phyloP scores from a whole-genome alignment of 208 protist species.

The Acanthamoeba royreba region DNA sequence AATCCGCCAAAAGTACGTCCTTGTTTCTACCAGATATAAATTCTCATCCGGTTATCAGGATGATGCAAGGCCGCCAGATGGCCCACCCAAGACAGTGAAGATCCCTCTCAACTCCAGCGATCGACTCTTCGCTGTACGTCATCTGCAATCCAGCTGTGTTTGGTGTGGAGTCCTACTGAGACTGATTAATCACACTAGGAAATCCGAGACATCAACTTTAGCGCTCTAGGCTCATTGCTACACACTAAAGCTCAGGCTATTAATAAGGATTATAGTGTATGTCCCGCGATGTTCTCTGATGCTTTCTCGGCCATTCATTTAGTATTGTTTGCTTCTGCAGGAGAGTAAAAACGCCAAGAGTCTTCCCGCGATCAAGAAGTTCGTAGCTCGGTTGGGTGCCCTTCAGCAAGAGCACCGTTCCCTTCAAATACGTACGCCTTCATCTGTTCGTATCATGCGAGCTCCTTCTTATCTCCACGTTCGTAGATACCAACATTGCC shows the following conservation, averaged over 20 bases:
- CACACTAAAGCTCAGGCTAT: constrained; percentile 65
- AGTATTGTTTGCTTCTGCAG: too few species aligned
- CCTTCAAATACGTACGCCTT: neutral
- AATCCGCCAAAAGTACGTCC: neutral
- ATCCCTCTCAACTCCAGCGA: neutral
- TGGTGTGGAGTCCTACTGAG: too few species aligned
- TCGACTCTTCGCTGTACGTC: neutral
- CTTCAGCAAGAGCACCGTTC: constrained; percentile 60
- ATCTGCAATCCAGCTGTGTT: neutral
- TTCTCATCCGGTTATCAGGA: too few species aligned
- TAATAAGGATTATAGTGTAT: constrained; percentile 52
- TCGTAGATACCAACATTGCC: constrained; percentile 56
- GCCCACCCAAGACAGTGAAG: neutral
- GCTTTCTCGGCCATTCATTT: too few species aligned
- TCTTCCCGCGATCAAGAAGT: constrained; percentile 55
- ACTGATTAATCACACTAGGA: neutral
- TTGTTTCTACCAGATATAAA: too few species aligned
- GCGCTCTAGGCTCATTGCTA: constrained; percentile 39
- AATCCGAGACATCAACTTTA: constrained; percentile 69
- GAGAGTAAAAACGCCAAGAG: constrained; percentile 35
- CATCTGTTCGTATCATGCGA: too few species aligned
- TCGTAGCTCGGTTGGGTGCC: constrained; percentile 40
- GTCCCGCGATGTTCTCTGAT: too few species aligned
- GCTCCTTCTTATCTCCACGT: neutral
- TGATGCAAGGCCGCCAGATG: neutral